These are phyloP conservation scores for Endogone sp. DNA, from an alignment of 192 early-diverging fungal genomes.

Conservation along the genomic window DNA sequence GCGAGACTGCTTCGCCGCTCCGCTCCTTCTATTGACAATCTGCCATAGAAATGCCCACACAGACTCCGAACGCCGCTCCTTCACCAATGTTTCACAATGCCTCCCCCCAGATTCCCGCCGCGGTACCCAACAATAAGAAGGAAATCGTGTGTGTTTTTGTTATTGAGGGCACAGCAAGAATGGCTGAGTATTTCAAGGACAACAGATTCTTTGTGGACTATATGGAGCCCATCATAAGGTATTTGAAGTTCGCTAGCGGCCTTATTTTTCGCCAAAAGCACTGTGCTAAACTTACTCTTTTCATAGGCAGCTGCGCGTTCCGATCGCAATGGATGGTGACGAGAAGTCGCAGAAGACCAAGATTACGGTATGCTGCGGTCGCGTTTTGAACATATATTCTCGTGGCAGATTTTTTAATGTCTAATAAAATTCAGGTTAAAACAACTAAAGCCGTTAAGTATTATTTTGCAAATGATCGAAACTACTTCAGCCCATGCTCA, in stretches of 20 bases:
- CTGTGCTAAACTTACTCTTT: not conserved
- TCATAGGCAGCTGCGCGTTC: slow-evolving; percentile 47
- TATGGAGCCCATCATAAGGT: slow-evolving; percentile 52
- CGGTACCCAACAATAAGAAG: slow-evolving; percentile 35
- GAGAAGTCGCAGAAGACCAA: slow-evolving; percentile 43
- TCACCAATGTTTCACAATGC: not conserved
- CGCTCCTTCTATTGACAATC: too few species aligned
- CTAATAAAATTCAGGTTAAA: too few species aligned
- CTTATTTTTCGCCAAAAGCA: not conserved
- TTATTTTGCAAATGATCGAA: too few species aligned
- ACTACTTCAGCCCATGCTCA: slow-evolving; percentile 52
- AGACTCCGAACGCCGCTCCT: not conserved
- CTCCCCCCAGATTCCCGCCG: slow-evolving; percentile 3
- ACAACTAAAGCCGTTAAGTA: too few species aligned
- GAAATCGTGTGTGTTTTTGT: slow-evolving; percentile 54
- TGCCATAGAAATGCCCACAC: not conserved
- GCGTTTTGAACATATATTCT: not conserved
- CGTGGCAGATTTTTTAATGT: not conserved
- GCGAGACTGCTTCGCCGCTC: too few species aligned
- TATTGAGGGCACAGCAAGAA: slow-evolving; percentile 47
- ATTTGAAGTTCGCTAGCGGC: not conserved
- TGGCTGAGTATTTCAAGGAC: slow-evolving; percentile 35
- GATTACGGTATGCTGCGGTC: slow-evolving; percentile 37
- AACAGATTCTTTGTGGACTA: slow-evolving; percentile 40
- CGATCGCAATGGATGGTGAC: slow-evolving; percentile 41